These are phyloP conservation scores for Xylaria sp. DNA, from an alignment of 2,329 filamentous ascomycete genomes.

Conservation along the genomic window DNA sequence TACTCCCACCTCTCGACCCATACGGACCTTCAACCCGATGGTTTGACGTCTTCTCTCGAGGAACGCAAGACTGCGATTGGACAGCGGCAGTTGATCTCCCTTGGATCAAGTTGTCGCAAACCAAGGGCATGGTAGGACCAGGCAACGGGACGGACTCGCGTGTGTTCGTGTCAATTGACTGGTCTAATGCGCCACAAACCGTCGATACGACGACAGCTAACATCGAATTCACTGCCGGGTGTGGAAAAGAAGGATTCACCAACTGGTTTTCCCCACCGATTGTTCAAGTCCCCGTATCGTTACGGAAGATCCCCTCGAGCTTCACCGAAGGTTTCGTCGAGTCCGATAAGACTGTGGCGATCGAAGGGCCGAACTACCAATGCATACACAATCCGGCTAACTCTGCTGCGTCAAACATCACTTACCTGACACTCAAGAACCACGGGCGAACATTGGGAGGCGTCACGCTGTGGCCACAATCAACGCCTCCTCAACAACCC, in stretches of 20 bases:
- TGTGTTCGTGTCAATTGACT: constrained; percentile 52
- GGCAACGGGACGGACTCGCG: constrained; percentile 45
- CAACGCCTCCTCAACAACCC: constrained; percentile 44
- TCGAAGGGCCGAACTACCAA: constrained; percentile 50
- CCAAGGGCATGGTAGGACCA: constrained; percentile 45
- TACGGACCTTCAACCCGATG: constrained; percentile 53
- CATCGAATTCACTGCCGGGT: constrained; percentile 44
- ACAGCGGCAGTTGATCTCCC: constrained; percentile 41
- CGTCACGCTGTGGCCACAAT: constrained; percentile 51
- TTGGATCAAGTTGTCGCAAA: constrained; percentile 49
- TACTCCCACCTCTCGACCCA: constrained; percentile 51
- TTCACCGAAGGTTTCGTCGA: constrained; percentile 59
- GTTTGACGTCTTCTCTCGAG: constrained; percentile 60
- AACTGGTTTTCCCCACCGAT: constrained; percentile 35
- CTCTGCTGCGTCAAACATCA: constrained; percentile 30
- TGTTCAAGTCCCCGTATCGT: constrained; percentile 51
- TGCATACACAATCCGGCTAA: constrained; percentile 32
- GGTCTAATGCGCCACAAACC: constrained; percentile 37
- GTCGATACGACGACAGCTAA: constrained; percentile 41
- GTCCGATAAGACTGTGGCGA: constrained; percentile 51
- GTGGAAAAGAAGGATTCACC: constrained; percentile 29
- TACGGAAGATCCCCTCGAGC: constrained; percentile 42
- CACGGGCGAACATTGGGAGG: constrained; percentile 56
- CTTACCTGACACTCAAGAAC: constrained; percentile 48
- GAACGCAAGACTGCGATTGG: constrained; percentile 49